Evolutionary conservation across 192 early-diverging fungal genomes (phyloP).

Genomic region (Umbelopsis sp.): DNA sequence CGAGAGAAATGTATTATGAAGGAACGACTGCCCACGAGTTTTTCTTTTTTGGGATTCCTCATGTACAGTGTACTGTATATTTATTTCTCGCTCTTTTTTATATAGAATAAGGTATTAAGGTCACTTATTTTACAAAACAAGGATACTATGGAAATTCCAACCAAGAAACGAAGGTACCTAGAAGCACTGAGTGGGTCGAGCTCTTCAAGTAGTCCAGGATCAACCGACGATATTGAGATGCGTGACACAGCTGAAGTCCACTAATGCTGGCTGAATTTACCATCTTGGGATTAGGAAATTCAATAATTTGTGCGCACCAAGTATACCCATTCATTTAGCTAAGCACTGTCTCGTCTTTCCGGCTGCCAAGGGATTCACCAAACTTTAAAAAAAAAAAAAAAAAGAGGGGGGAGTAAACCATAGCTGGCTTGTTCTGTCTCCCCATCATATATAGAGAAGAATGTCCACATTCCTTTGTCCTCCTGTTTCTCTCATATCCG

Average conservation of each 20-base stretch:
- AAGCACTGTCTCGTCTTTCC: too few species aligned
- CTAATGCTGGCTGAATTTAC: too few species aligned
- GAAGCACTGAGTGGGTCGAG: neutral
- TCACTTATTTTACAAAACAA: slow-evolving; percentile 5
- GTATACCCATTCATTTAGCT: neutral
- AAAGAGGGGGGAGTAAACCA: too few species aligned
- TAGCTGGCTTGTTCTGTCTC: too few species aligned
- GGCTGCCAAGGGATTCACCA: neutral
- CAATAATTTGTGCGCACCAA: neutral
- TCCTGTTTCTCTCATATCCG: too few species aligned
- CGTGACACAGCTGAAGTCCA: slow-evolving; percentile 11
- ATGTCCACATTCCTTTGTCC: too few species aligned
- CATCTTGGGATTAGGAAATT: neutral
- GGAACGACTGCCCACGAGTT: neutral
- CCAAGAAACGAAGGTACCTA: neutral
- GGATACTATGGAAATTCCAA: slow-evolving; percentile 13
- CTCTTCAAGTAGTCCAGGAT: neutral
- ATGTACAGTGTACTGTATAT: too few species aligned
- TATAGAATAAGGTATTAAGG: slow-evolving; percentile 6
- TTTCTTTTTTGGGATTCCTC: neutral
- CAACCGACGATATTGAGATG: neutral
- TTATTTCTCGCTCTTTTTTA: neutral
- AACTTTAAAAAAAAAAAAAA: neutral
- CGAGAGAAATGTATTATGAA: neutral
- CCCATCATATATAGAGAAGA: too few species aligned